Evolutionary conservation across 2,329 filamentous ascomycete species (phyloP), one percentile per base, ranked within the genome.

Genomic region (Thielaviopsis euricoi): DNA sequence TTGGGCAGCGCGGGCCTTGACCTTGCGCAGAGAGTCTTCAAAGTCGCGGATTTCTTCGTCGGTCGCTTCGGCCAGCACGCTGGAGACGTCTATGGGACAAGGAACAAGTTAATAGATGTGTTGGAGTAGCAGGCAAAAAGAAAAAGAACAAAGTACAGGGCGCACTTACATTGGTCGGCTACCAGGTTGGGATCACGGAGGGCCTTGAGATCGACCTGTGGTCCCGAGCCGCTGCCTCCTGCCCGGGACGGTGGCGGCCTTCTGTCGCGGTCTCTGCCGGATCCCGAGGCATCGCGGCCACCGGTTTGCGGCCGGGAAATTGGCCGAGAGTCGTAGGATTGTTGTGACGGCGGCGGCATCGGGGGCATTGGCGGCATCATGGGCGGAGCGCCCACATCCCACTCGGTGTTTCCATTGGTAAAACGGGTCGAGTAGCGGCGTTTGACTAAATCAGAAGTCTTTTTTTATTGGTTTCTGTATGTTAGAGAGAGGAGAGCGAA

Each of bases 351-450:
- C 26, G 58, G 52, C 13, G 58, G 58, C 57, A 58, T 58, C 5
- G 52, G 71, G 58, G 73, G 73, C 55, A 57, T 57, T 5, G 55
- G 55, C 33, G 55, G 55, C 59, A 60, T 60, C 43, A 52, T 52
- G 25, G 87, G 80, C 19, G 89, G 80, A n/a, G 80, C 81, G 58
- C 79, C 81, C 63, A 78, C 74, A 64, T 85, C 80, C 67, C 82
- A 86, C 65, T 87, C 83, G 60, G 81, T 73, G 1, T 86, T 86
- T 0, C 85, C 70, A 63, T 87, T 83, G 65, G 89, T 91, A 70
- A 96, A 95, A 61, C 91, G 84, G 49, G 90, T 90, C 46, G 93
- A 97, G 71, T 97, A 98, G 64, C 93, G 79, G 64, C 89, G 81
- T 74, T 97, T 97, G 60, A 98, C 90, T 57, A 97, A 76, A 69